phyloP scores from a whole-genome alignment of 2,329 filamentous ascomycete genomes.

The Didymella keratinophila region DNA sequence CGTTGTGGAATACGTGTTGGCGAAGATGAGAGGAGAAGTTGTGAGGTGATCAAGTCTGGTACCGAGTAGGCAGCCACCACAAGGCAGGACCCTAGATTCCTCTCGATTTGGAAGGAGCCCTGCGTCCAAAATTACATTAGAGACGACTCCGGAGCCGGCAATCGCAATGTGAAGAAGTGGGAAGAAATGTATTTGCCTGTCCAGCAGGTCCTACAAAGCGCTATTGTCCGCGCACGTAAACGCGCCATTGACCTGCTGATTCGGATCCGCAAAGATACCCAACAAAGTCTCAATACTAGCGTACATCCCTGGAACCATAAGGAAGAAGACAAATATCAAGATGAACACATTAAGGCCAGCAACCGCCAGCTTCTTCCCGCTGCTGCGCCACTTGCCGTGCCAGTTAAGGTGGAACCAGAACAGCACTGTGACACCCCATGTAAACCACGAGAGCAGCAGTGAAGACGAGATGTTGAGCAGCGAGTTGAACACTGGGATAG shows the following conservation, averaged over 20 bases:
- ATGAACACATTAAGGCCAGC: conserved; percentile 35
- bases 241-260: conserved; percentile 34
- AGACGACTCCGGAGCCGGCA: too few relatives aligned
- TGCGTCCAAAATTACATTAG: neutral
- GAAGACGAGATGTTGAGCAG: conserved; percentile 39
- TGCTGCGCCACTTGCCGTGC: conserved; percentile 35
- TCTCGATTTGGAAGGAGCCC: too few relatives aligned
- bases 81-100: neutral
- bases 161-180: too few relatives aligned
- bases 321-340: conserved; percentile 32
- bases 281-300: conserved; percentile 35
- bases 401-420: conserved; percentile 43
- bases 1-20: neutral
- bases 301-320: conserved; percentile 40
- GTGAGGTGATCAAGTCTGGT: neutral
- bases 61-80: neutral
- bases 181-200: neutral
- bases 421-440: conserved; percentile 40
- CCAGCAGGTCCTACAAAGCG: conserved; percentile 5
- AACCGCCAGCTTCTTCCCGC: conserved; percentile 29
- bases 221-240: conserved; percentile 43
- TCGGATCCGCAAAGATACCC: conserved; percentile 34
- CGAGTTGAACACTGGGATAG: conserved; percentile 39
- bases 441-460: conserved; percentile 38
- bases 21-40: neutral